phyloP scores from a whole-genome alignment of 331 rosid genomes.

The Quercus tomentella region DNA sequence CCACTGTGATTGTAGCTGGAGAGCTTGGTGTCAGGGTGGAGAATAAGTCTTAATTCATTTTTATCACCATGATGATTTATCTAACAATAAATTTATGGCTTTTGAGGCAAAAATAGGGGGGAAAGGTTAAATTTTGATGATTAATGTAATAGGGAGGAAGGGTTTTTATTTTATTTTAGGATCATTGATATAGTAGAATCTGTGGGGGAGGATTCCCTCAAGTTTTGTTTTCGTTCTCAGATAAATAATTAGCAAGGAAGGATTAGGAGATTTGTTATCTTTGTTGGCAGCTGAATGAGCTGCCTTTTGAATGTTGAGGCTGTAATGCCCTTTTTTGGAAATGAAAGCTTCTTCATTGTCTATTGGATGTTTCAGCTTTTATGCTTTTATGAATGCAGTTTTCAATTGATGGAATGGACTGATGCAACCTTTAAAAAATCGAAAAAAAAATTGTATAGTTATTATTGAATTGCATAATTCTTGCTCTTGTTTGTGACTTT shows the following conservation, averaged over 20 bases:
- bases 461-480: conserved; percentile 5
- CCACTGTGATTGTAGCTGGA: conserved; percentile 85
- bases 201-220: conserved; percentile 26
- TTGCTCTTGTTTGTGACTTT: background rate
- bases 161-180: conserved; percentile 5
- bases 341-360: conserved; percentile 1
- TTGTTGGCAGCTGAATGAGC: conserved; percentile 21
- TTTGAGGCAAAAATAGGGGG: background rate
- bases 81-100: conserved; percentile 21
- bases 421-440: background rate
- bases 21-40: conserved; percentile 73
- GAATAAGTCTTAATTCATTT: conserved; percentile 36
- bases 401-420: conserved; percentile 11
- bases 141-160: conserved; percentile 10
- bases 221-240: conserved; percentile 8
- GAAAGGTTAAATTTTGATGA: background rate
- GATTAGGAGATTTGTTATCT: conserved; percentile 14
- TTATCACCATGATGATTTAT: conserved; percentile 9
- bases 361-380: background rate
- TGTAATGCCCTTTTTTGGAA: conserved; percentile 8
- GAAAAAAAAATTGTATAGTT: background rate
- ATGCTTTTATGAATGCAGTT: conserved; percentile 1
- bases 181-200: conserved; percentile 10
- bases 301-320: conserved; percentile 11
- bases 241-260: conserved; percentile 17